Conservation (phyloP, 345 rosid species). For the Hirschfeldia incana region DNA sequence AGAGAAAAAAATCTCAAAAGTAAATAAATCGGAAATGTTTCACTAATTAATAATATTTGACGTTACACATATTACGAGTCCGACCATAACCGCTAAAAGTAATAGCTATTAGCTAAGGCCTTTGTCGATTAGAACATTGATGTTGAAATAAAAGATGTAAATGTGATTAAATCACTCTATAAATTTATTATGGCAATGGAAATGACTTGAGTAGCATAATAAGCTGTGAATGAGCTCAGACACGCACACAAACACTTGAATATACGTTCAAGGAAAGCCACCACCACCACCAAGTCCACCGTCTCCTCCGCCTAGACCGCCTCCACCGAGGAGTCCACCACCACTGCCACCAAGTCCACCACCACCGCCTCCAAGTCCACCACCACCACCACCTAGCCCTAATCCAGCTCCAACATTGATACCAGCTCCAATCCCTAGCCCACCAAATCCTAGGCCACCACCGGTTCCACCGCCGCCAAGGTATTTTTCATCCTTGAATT, state of each 20-base stretch:
- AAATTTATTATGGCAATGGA: slow-evolving; percentile 15
- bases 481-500: slow-evolving; percentile 39
- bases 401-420: slow-evolving; percentile 31
- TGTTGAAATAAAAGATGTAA: slow-evolving; percentile 1
- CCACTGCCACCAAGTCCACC: slow-evolving; percentile 35
- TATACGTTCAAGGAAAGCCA: slow-evolving; percentile 33
- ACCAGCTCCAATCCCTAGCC: slow-evolving; percentile 30
- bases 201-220: background rate
- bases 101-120: background rate
- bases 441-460: slow-evolving; percentile 33
- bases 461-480: slow-evolving; percentile 19
- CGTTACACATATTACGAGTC: slow-evolving; percentile 25
- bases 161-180: background rate
- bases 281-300: slow-evolving; percentile 31
- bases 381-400: slow-evolving; percentile 38
- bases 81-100: slow-evolving; percentile 1
- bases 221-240: slow-evolving; percentile 21
- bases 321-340: slow-evolving; percentile 45
- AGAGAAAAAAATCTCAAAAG: background rate
- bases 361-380: slow-evolving; percentile 32
- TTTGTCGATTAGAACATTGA: background rate
- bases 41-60: background rate
- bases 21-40: background rate
- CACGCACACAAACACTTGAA: slow-evolving; percentile 10
- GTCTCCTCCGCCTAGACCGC: slow-evolving; percentile 29